phyloP scores from a whole-genome alignment of 768 basidiomycete genomes.

The Agaricus sinodeliciosus region DNA sequence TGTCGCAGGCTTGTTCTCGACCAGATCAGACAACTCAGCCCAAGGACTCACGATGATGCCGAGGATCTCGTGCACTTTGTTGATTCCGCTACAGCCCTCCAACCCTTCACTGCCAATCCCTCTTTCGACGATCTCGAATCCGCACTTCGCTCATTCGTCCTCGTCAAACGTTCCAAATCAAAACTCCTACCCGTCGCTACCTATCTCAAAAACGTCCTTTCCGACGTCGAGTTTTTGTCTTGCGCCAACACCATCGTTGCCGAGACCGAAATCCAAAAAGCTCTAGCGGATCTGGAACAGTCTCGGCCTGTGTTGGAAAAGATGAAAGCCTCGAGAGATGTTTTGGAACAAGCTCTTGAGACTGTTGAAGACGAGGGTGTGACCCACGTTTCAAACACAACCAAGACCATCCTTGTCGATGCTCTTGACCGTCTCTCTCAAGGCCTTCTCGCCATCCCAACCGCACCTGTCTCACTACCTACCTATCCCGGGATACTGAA shows the following conservation, averaged over 20 bases:
- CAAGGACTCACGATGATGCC: constrained; percentile 86
- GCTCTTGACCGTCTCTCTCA: constrained; percentile 74
- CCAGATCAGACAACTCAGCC: constrained; percentile 89
- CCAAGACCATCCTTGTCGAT: constrained; percentile 50
- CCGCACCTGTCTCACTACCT: constrained; percentile 48
- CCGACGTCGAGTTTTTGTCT: constrained; percentile 84
- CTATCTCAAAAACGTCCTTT: constrained; percentile 84
- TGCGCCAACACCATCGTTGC: constrained; percentile 86
- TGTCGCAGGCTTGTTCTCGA: constrained; percentile 85
- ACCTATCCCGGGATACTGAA: constrained; percentile 77
- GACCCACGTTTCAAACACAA: constrained; percentile 40
- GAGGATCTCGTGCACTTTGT: constrained; percentile 97
- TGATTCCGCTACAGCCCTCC: constrained; percentile 75
- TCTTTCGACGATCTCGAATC: constrained; percentile 88
- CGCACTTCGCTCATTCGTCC: constrained; percentile 87
- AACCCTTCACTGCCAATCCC: constrained; percentile 55
- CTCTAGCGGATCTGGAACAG: constrained; percentile 59
- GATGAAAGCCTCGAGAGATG: constrained; percentile 70
- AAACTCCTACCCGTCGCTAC: constrained; percentile 92
- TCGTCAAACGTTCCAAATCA: constrained; percentile 92
- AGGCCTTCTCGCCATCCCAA: constrained; percentile 63
- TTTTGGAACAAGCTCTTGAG: constrained; percentile 75
- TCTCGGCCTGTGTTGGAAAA: constrained; percentile 82
- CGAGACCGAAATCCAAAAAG: constrained; percentile 64
- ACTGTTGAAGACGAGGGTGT: constrained; percentile 70